These are phyloP conservation scores for Auricularia heimuer DNA, from an alignment of 768 basidiomycete species.

Conservation along the genomic window DNA sequence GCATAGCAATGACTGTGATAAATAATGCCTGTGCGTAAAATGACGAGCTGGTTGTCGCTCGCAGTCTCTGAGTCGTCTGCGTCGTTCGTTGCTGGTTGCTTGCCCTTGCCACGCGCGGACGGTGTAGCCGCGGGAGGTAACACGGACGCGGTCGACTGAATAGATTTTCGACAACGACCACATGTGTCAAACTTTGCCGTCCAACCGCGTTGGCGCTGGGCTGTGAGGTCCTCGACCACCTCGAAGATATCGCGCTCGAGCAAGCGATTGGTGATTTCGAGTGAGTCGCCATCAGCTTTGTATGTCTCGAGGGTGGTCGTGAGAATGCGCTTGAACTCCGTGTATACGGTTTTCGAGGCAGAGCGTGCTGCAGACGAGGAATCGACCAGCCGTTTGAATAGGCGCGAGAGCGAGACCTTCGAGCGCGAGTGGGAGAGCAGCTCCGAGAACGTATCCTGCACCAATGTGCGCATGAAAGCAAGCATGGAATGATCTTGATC, in stretches of 20 bases:
- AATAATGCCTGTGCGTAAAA: slow-evolving; percentile 7
- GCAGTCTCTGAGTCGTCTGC: no score
- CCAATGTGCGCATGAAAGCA: slow-evolving; percentile 53
- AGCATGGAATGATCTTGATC: slow-evolving; percentile 29
- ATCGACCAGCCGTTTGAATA: slow-evolving; percentile 88
- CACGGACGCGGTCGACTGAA: background rate
- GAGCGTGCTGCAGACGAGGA: slow-evolving; percentile 42
- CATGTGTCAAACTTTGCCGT: slow-evolving; percentile 7
- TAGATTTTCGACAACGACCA: slow-evolving; percentile 1
- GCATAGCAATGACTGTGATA: slow-evolving; percentile 6
- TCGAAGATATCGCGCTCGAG: slow-evolving; percentile 76
- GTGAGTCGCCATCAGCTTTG: slow-evolving; percentile 81
- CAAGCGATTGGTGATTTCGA: slow-evolving; percentile 73
- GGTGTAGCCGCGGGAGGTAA: background rate
- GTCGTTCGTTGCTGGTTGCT: no score
- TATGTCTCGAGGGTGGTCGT: slow-evolving; percentile 96
- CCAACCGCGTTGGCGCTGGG: slow-evolving; percentile 48
- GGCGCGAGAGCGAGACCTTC: slow-evolving; percentile 77
- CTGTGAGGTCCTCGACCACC: slow-evolving; percentile 48
- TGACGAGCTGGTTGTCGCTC: background rate
- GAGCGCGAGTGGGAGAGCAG: slow-evolving; percentile 78
- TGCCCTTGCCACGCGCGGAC: no score
- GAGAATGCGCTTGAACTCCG: slow-evolving; percentile 84
- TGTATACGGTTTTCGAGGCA: slow-evolving; percentile 60
- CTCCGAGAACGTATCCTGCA: slow-evolving; percentile 75